These are phyloP conservation scores for Hsuehochloa calcarea DNA, from an alignment of 176 grass and related monocot genomes.

Conservation along the genomic window DNA sequence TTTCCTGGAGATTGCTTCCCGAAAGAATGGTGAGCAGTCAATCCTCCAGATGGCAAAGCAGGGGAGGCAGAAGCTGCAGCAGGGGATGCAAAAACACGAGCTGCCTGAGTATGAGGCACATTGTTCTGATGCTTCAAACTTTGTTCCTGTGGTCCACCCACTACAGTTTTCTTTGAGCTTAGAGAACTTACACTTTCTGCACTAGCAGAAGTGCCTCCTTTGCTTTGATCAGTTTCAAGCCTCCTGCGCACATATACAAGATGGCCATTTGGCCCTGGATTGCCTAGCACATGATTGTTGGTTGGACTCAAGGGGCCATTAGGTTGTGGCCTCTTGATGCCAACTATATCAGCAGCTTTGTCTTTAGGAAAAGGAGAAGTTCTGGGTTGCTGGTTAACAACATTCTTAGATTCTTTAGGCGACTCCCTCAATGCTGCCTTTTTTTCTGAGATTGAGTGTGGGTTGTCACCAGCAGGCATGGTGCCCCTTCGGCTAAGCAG, in stretches of 20 bases:
- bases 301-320: constrained; percentile 43
- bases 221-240: constrained; percentile 74
- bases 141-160: constrained; percentile 15
- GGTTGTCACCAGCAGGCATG: constrained; percentile 64
- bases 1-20: constrained; percentile 40
- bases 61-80: constrained; percentile 19
- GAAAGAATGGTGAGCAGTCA: neutral
- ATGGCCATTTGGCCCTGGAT: constrained; percentile 56
- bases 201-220: constrained; percentile 36
- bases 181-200: constrained; percentile 31
- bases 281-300: constrained; percentile 32
- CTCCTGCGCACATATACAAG: constrained; percentile 85
- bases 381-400: constrained; percentile 29
- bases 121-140: constrained; percentile 40
- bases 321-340: constrained; percentile 60
- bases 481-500: neutral
- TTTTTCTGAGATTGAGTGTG: constrained; percentile 54
- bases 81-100: constrained; percentile 15
- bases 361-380: constrained; percentile 42
- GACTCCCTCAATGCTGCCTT: constrained; percentile 72
- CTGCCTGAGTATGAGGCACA: constrained; percentile 1
- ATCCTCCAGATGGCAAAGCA: constrained; percentile 24
- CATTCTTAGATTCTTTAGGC: constrained; percentile 44
- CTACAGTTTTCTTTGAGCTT: constrained; percentile 40
- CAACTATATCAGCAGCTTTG: constrained; percentile 40